Evolutionary conservation across 176 grass and related monocot species (phyloP).

Genomic region (Secale cereale): DNA sequence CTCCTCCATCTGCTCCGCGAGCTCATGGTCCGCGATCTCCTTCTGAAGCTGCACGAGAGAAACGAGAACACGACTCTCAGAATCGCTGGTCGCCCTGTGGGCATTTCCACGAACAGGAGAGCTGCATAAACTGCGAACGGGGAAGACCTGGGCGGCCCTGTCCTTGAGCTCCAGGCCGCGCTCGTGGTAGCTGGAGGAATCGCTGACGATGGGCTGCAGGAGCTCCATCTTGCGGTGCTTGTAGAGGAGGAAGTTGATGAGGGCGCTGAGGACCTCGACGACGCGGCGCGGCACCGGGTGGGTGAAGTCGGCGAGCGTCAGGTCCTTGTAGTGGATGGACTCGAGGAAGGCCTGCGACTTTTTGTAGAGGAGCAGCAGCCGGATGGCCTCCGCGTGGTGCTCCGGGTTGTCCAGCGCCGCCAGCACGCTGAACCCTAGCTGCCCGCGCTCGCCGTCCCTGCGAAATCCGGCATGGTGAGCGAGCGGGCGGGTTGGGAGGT

Average conservation of each 20-base stretch:
- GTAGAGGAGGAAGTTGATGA: conserved; percentile 38
- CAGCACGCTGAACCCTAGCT: conserved; percentile 47
- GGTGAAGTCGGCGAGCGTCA: conserved; percentile 55
- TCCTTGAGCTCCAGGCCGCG: too few relatives aligned
- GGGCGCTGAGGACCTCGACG: too few relatives aligned
- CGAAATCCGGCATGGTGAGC: conserved; percentile 33
- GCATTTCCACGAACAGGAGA: too few relatives aligned
- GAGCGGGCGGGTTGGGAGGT: not conserved
- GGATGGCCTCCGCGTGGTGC: not conserved
- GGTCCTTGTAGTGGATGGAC: conserved; percentile 37
- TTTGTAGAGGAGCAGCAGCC: conserved; percentile 10
- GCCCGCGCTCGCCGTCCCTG: conserved; percentile 11
- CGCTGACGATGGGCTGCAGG: conserved; percentile 30
- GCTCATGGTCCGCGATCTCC: too few relatives aligned
- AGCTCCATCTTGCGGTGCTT: conserved; percentile 43
- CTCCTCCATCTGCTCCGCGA: too few relatives aligned
- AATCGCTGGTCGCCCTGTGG: too few relatives aligned
- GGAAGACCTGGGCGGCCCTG: not conserved
- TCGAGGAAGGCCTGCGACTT: conserved; percentile 41
- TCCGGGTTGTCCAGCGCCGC: too few relatives aligned
- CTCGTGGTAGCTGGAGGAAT: too few relatives aligned
- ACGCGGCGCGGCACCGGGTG: conserved; percentile 23
- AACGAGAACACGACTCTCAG: too few relatives aligned
- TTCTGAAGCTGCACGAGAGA: too few relatives aligned
- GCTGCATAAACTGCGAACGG: too few relatives aligned